These are phyloP conservation scores for Lanmaoa pseudosensibilis DNA, from an alignment of 768 basidiomycete genomes.

Conservation along the genomic window DNA sequence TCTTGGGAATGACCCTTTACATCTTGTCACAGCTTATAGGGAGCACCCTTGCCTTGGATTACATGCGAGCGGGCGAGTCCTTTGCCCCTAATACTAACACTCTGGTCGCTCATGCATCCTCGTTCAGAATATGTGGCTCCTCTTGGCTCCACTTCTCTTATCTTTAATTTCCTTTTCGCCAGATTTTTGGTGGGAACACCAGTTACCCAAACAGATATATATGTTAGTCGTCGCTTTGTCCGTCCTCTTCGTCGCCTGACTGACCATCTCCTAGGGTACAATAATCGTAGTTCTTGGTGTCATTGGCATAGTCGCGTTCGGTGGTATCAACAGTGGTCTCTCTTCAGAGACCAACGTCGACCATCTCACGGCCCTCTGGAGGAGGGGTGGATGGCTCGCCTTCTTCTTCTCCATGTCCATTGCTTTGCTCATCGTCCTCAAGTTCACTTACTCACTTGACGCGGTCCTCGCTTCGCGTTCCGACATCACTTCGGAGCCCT, in stretches of 20 bases:
- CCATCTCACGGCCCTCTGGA: slow-evolving; percentile 83
- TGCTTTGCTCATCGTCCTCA: slow-evolving; percentile 62
- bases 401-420: slow-evolving; percentile 83
- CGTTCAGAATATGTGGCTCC: slow-evolving; percentile 89
- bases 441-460: slow-evolving; percentile 72
- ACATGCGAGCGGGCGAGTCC: slow-evolving; percentile 75
- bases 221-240: slow-evolving; percentile 46
- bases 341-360: slow-evolving; percentile 68
- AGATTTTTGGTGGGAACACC: slow-evolving; percentile 84
- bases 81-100: neutral
- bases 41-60: slow-evolving; percentile 82
- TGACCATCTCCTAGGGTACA: slow-evolving; percentile 57
- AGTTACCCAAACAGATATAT: slow-evolving; percentile 80
- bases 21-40: slow-evolving; percentile 88
- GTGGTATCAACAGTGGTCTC: slow-evolving; percentile 80
- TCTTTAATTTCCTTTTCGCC: slow-evolving; percentile 97
- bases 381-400: slow-evolving; percentile 83
- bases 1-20: slow-evolving; percentile 91
- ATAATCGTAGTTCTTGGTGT: slow-evolving; percentile 81
- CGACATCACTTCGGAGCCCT: slow-evolving; percentile 65
- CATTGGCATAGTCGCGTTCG: slow-evolving; percentile 85
- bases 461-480: slow-evolving; percentile 66
- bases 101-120: slow-evolving; percentile 12
- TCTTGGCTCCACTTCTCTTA: slow-evolving; percentile 86
- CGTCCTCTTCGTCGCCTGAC: neutral